Evolutionary conservation across 2,329 filamentous ascomycete species (phyloP), one percentile per base, ranked within the genome.

Genomic region (Ophiostoma angusticollis): DNA sequence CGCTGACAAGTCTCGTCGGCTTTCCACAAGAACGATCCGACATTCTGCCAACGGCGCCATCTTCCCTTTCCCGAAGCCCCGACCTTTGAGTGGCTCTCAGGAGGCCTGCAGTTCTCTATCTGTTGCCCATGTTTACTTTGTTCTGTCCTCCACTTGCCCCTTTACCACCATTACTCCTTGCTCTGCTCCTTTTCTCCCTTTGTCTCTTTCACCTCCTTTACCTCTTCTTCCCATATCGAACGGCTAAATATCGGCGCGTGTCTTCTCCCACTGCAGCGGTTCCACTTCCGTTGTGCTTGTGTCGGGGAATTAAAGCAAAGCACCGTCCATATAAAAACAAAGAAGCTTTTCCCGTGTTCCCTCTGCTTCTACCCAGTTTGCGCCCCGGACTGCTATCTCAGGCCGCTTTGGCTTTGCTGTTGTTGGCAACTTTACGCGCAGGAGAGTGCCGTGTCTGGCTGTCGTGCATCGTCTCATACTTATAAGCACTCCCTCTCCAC

Each of bases 181-280:
- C n/a, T n/a, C n/a, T n/a, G n/a, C n/a, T n/a, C n/a, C n/a, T n/a
- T n/a, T n/a, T n/a, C n/a, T n/a, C n/a, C n/a, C n/a, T n/a, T n/a
- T n/a, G n/a, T n/a, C n/a, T n/a, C n/a, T n/a, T n/a, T n/a, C n/a
- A n/a, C n/a, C n/a, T n/a, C n/a, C n/a, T n/a, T n/a, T n/a, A n/a
- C n/a, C n/a, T n/a, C n/a, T n/a, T n/a, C n/a, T n/a, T n/a, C n/a
- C n/a, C 46, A 50, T 51, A 47, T 49, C 43, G 35, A 27, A 33
- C 52, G 53, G 52, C 31, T 54, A 53, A 54, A 51, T 45, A 30
- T 54, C 49, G 49, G 47, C 40, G 42, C 45, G 35, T 7, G 18
- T 31, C 4, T 4, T 5, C n/a, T 31, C 4, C 6, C 6, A 29
- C n/a, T 6, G 9, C 6, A 9, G 9, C 14, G 8, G 27, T 29